Evolutionary conservation across 164 flowering plant genomes (phyloP), one percentile per base, ranked within the genome.

Genomic region (Macadamia tetraphylla): DNA sequence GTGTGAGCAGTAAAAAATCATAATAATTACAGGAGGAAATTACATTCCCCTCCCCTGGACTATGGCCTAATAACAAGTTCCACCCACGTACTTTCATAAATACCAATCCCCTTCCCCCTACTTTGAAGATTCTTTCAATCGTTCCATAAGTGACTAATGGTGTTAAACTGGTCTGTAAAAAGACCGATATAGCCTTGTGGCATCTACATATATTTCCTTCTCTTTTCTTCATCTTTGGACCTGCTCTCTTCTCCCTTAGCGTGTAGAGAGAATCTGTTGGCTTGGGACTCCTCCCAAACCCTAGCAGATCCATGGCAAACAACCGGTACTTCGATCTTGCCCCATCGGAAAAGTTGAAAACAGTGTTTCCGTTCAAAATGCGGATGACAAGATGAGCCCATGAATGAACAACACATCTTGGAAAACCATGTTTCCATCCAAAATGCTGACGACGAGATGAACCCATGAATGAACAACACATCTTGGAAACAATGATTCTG

Each of bases 341-440:
- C 0, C 78, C 69, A 0, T 48, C 73, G 3, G 97, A 85, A 69
- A 91, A 83, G 75, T 90, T 0, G 98, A 96, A 55, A 90, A 91
- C 9, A 94, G 10, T 3, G 98, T 94, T 61, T 94, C 98, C 0
- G 96, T 87, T 97, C 98, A 94, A 64, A 94, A 91, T n/a, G 79
- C 79, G 0, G 98, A 94, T 0, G 97, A 88, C 6, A 97, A 94
- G 6, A 94, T 88, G 78, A 94, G 91, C 0, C 98, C 98, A 64
- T 94, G 98, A 17, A 94, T 91, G 82, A 94, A 94, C 49, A 94
- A n/a, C 61, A 94, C 98, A 64, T 23, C 23, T 23, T 23, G 23
- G 98, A 96, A 55, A 90, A 91, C 9, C 91, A 8, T 3, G 98
- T 94, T 61, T 94, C 98, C 0, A 95, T 87, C 98, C 98, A 94